Evolutionary conservation across 495 filamentous ascomycete species (phyloP).

Genomic region (Penicillium argentinense): DNA sequence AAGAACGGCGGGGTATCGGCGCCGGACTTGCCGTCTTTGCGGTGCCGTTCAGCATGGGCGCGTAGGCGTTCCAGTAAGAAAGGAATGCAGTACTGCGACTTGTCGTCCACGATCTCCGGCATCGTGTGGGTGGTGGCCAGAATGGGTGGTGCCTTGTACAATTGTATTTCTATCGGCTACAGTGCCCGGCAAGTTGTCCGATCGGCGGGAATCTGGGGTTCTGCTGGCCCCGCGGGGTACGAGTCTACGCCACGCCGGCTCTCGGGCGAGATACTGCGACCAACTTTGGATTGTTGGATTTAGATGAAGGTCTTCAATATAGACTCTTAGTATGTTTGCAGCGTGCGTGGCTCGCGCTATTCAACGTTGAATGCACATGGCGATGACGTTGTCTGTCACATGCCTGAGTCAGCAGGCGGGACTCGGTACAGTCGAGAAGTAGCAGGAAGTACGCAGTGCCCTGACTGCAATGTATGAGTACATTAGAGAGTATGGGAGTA

Average conservation of each 20-base stretch:
- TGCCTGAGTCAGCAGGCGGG: conserved; percentile 33
- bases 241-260: not conserved
- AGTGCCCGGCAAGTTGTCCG: conserved; percentile 18
- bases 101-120: conserved; percentile 74
- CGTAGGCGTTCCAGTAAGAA: conserved; percentile 73
- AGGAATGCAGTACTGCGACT: conserved; percentile 80
- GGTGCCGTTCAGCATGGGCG: conserved; percentile 43
- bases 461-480: too few relatives aligned
- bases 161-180: conserved; percentile 11
- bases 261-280: conserved; percentile 7
- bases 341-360: too few relatives aligned
- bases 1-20: conserved; percentile 52
- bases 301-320: too few relatives aligned
- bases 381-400: conserved; percentile 33
- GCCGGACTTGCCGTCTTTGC: conserved; percentile 31
- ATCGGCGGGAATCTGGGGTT: conserved; percentile 24
- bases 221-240: conserved; percentile 10
- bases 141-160: not conserved
- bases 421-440: conserved; percentile 20
- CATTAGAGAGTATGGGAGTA: not conserved
- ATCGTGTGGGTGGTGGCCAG: conserved; percentile 18
- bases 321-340: too few relatives aligned
- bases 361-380: too few relatives aligned
- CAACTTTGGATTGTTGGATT: too few relatives aligned
- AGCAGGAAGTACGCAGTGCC: too few relatives aligned